Evolutionary conservation across 2,329 filamentous ascomycete genomes (phyloP), one percentile per base, ranked within the genome.

Genomic region (Coniella vitis): DNA sequence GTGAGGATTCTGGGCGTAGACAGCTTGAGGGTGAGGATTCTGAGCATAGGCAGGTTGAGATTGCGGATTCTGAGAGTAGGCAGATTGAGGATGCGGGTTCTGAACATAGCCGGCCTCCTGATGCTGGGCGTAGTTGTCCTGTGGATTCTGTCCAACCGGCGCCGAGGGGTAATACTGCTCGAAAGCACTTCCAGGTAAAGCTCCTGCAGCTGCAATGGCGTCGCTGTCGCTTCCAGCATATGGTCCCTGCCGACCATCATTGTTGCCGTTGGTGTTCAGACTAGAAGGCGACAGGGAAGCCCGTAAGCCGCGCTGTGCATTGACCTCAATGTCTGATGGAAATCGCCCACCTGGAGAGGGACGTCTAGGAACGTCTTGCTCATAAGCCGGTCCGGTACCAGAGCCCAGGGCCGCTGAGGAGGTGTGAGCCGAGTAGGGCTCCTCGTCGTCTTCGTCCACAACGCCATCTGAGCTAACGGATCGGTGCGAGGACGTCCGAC

Each of bases 321-420:
- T 86, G 66, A 95, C 79, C 72, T 90, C 83, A 60, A 97, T 74
- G 74, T 96, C 90, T 70, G 87, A 94, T 70, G 91, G 91, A 73
- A 98, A 98, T 68, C 90, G 83, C 75, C 91, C 91, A 83, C 90
- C 91, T 83, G 89, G 84, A 78, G 87, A 82, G 64, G 88, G 87
- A 67, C 90, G 83, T 67, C 78, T 78, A 60, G 78, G 73, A 47
- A 65, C 64, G 51, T 78, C 75, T 60, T 75, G 69, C 56, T 69
- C 74, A 12, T 37, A 46, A 4, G 17, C 38, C 19, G 40, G 34
- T 8, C 29, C 54, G 71, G 69, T 58, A 67, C 70, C 53, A 69
- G 70, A 55, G 49, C 69, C 70, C 59, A 29, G 38, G 22, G 38
- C 38, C 17, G 81, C 76, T 35, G 82, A 78, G 31, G 83, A 82